Evolutionary conservation across 768 basidiomycete species (phyloP).

Genomic region (Amanita exitialis): DNA sequence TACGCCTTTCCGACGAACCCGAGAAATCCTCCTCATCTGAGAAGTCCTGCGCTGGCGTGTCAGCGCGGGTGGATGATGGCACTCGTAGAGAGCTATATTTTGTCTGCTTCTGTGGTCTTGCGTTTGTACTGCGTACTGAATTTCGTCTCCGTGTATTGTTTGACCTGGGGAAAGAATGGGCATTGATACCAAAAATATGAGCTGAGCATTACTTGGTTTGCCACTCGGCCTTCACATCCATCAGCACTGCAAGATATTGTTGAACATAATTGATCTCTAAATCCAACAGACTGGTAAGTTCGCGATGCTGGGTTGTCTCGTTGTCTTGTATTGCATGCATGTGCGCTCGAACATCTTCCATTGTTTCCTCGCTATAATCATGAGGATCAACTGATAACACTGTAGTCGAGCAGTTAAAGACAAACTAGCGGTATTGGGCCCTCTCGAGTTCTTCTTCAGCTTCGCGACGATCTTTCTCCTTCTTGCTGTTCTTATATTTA

Average conservation of each 20-base stretch:
- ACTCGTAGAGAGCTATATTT: slow-evolving; percentile 20
- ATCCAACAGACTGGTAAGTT: slow-evolving; percentile 63
- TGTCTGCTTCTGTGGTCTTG: slow-evolving; percentile 12
- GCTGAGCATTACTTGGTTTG: slow-evolving; percentile 24
- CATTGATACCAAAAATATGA: not conserved
- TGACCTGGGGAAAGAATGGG: not conserved
- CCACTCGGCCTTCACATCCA: slow-evolving; percentile 63
- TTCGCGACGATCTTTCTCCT: slow-evolving; percentile 70
- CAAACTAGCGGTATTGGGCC: slow-evolving; percentile 71
- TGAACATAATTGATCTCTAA: slow-evolving; percentile 65
- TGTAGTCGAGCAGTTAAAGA: not conserved
- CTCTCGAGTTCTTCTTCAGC: slow-evolving; percentile 70
- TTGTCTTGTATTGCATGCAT: slow-evolving; percentile 77
- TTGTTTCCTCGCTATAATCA: slow-evolving; percentile 64
- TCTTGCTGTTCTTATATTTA: slow-evolving; percentile 61
- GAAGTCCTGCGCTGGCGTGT: slow-evolving; percentile 16
- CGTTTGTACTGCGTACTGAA: not conserved
- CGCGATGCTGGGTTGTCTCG: slow-evolving; percentile 62
- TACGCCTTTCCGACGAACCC: slow-evolving; percentile 17
- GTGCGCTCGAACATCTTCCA: slow-evolving; percentile 73
- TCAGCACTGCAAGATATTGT: slow-evolving; percentile 64
- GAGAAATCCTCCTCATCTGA: too few relatives aligned
- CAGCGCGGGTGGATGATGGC: slow-evolving; percentile 9
- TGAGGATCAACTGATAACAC: not conserved
- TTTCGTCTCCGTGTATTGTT: not conserved